These are phyloP conservation scores for Nothophoma quercina DNA, from an alignment of 2,329 filamentous ascomycete species.

Conservation along the genomic window DNA sequence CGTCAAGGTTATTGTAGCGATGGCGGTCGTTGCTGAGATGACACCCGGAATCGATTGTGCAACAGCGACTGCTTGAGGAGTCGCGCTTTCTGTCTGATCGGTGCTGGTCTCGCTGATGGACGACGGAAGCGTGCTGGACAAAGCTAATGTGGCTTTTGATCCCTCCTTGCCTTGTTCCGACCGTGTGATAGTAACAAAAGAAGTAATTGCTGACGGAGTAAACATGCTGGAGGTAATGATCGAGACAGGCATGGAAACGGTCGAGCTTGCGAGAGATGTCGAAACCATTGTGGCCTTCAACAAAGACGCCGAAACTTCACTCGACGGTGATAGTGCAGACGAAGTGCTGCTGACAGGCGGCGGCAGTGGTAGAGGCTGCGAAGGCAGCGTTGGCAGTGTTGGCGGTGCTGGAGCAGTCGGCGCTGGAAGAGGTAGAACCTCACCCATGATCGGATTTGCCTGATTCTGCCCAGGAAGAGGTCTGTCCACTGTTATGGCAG, in stretches of 20 bases:
- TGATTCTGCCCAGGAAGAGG: slow-evolving; percentile 15
- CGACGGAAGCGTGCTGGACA: neutral
- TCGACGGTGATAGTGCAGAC: neutral
- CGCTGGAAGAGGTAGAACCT: neutral
- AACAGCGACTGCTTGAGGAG: neutral
- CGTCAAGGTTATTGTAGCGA: neutral
- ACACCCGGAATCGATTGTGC: neutral
- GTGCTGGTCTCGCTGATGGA: neutral
- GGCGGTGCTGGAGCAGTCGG: neutral
- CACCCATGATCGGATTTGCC: neutral
- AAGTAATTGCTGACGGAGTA: neutral
- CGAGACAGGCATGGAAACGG: neutral
- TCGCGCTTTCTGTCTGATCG: neutral
- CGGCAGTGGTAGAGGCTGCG: neutral
- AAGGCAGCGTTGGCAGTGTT: neutral
- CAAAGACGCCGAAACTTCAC: neutral
- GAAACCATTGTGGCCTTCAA: neutral
- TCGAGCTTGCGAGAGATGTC: neutral
- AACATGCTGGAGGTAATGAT: neutral
- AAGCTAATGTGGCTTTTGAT: neutral
- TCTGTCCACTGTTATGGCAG: slow-evolving; percentile 1
- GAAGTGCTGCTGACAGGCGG: neutral
- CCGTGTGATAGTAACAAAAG: slow-evolving; percentile 9
- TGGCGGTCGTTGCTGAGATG: neutral
- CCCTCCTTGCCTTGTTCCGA: slow-evolving; percentile 4